Conservation (phyloP, 352 stramenopile genomes). For the Phytopythium sindhum region DNA sequence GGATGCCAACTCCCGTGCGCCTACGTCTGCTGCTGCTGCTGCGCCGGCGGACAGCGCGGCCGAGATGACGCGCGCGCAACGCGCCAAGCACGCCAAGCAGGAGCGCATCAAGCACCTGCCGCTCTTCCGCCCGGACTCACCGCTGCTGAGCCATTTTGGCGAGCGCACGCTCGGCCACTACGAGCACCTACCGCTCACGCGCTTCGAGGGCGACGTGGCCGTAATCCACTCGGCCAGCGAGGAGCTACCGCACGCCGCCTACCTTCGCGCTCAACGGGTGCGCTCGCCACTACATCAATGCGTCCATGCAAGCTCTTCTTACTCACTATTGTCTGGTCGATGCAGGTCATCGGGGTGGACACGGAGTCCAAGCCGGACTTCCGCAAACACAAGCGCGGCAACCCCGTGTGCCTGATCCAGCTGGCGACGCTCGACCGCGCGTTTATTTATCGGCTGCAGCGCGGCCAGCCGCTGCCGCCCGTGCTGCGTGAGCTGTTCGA, state of each 20-base stretch:
- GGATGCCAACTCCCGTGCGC: background rate
- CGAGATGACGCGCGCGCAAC: constrained; percentile 54
- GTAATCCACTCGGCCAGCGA: constrained; percentile 65
- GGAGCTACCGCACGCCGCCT: constrained; percentile 42
- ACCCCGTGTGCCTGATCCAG: constrained; percentile 79
- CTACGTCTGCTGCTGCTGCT: background rate
- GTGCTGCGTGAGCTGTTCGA: constrained; percentile 57
- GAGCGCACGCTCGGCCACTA: constrained; percentile 47
- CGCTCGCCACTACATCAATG: background rate
- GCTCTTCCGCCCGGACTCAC: constrained; percentile 60
- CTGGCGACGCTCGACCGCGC: constrained; percentile 69
- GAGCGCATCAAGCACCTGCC: constrained; percentile 59
- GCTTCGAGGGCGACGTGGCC: constrained; percentile 51
- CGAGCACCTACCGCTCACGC: constrained; percentile 39
- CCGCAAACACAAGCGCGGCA: constrained; percentile 37
- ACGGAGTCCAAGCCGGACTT: constrained; percentile 79
- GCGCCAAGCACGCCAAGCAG: constrained; percentile 45
- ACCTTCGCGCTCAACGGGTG: constrained; percentile 52
- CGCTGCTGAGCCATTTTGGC: constrained; percentile 45
- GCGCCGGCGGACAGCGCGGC: constrained; percentile 7
- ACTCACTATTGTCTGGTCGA: background rate
- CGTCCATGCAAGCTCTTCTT: background rate
- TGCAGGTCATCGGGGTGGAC: constrained; percentile 57
- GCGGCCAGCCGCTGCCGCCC: constrained; percentile 45
- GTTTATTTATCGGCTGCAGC: constrained; percentile 70